Percentiles rank a stretch among this genome's conserved stretches.
Evolutionary conservation across 805 yeast genomes (phyloP).

Genomic region (Kuraishia cidri): DNA sequence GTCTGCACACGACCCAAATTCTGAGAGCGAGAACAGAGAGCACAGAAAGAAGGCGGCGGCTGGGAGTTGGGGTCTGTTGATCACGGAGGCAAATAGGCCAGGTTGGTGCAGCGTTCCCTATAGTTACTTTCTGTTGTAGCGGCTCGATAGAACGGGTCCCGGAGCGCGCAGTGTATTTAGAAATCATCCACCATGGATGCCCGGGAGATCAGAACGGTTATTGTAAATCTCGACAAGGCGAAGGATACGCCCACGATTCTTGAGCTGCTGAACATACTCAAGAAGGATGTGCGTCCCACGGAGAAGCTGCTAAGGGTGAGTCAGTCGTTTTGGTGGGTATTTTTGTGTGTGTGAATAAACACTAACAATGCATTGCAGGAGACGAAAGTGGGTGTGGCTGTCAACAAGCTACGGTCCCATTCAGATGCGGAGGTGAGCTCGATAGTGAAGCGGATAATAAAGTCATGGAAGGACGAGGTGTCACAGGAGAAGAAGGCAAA

Average conservation of each 20-base stretch:
- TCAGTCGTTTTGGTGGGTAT: constrained; percentile 2
- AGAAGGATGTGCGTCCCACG: constrained; percentile 71
- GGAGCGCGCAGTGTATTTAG: too few species aligned
- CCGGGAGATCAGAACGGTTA: constrained; percentile 63
- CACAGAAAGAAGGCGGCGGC: too few species aligned
- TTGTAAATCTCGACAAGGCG: constrained; percentile 68
- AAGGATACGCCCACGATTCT: constrained; percentile 54
- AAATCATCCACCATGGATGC: too few species aligned
- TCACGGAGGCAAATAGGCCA: too few species aligned
- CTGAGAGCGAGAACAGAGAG: too few species aligned
- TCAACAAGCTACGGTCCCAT: constrained; percentile 74
- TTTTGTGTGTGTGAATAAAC: background rate
- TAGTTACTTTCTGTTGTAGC: too few species aligned
- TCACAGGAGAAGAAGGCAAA: constrained; percentile 43
- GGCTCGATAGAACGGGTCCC: too few species aligned
- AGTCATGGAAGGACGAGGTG: constrained; percentile 86
- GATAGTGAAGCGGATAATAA: constrained; percentile 75
- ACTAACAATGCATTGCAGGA: constrained; percentile 27
- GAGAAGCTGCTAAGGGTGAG: constrained; percentile 67
- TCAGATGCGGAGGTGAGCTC: constrained; percentile 57
- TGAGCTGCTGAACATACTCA: constrained; percentile 56
- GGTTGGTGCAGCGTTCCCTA: too few species aligned
- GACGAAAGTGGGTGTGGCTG: constrained; percentile 96
- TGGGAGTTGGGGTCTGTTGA: too few species aligned
- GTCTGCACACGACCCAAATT: too few species aligned